Percentiles rank a stretch among this genome's conserved stretches.
phyloP scores from a whole-genome alignment of 2,329 filamentous ascomycete genomes.

The Grosmannia huntii region DNA sequence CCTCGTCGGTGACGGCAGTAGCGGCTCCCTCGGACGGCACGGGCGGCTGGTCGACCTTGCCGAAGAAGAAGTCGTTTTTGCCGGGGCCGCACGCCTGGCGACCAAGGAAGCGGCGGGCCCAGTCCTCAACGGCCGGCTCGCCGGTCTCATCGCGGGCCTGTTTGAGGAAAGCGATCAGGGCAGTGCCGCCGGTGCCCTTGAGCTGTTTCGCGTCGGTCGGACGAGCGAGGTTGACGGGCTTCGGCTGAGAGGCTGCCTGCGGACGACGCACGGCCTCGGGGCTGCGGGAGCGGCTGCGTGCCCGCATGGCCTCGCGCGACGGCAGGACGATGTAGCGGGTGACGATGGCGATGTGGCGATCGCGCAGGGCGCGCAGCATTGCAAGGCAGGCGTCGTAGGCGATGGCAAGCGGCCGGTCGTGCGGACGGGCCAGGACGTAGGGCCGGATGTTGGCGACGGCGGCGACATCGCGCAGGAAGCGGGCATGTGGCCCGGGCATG shows the following conservation, averaged over 20 bases:
- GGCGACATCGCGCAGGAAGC: constrained; percentile 72
- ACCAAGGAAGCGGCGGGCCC: constrained; percentile 46
- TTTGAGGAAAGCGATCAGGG: constrained; percentile 89
- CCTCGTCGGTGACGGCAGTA: neutral
- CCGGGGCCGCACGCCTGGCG: constrained; percentile 35
- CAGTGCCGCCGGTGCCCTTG: constrained; percentile 84
- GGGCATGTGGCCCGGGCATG: constrained; percentile 87
- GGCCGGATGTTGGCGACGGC: constrained; percentile 75
- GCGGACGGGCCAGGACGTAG: constrained; percentile 52
- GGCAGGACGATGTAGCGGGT: constrained; percentile 91
- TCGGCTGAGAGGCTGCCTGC: constrained; percentile 1
- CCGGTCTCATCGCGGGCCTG: constrained; percentile 94
- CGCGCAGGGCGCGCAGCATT: constrained; percentile 57
- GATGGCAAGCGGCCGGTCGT: constrained; percentile 52
- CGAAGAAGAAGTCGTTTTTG: constrained; percentile 43
- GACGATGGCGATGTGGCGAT: constrained; percentile 94
- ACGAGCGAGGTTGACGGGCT: constrained; percentile 8
- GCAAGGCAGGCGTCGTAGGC: constrained; percentile 85
- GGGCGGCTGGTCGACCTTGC: constrained; percentile 30
- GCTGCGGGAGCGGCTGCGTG: constrained; percentile 46
- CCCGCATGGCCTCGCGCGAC: constrained; percentile 55
- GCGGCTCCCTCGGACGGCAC: constrained; percentile 23
- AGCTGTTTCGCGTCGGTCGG: constrained; percentile 37
- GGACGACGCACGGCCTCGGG: constrained; percentile 28
- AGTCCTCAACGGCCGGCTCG: constrained; percentile 67